phyloP scores from a whole-genome alignment of 805 yeast species.

The Candida berthetii region DNA sequence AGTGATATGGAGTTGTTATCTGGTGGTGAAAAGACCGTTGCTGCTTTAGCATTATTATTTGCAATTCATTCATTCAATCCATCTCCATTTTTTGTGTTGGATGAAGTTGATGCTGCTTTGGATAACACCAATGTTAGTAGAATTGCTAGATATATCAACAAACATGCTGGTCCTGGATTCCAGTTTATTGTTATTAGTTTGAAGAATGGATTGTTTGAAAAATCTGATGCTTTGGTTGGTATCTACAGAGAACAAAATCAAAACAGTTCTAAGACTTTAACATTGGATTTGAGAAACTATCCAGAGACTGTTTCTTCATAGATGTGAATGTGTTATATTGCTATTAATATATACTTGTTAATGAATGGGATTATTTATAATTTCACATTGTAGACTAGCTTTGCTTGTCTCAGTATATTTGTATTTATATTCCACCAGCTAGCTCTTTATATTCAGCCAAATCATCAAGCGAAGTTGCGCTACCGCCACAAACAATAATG shows the following conservation, averaged over 20 bases:
- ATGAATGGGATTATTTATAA: background rate
- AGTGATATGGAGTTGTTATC: slow-evolving; percentile 88
- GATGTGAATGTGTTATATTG: background rate
- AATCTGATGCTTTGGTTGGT: slow-evolving; percentile 88
- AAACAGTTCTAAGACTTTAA: slow-evolving; percentile 67
- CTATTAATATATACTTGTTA: background rate
- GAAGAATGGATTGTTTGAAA: slow-evolving; percentile 81
- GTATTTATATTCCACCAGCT: background rate
- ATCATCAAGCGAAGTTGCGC: slow-evolving; percentile 27
- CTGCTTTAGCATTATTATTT: slow-evolving; percentile 88
- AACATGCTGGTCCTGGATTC: slow-evolving; percentile 67
- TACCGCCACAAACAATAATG: slow-evolving; percentile 56
- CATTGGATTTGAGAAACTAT: slow-evolving; percentile 64
- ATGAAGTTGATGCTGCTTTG: slow-evolving; percentile 97
- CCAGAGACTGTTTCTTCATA: slow-evolving; percentile 25
- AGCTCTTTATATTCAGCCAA: slow-evolving; percentile 10
- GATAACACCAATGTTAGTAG: slow-evolving; percentile 83
- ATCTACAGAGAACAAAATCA: slow-evolving; percentile 77
- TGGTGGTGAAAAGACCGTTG: slow-evolving; percentile 96
- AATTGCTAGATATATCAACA: slow-evolving; percentile 80
- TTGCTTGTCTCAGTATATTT: too few relatives aligned
- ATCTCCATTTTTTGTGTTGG: slow-evolving; percentile 92
- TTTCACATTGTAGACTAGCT: too few relatives aligned
- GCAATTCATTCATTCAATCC: slow-evolving; percentile 89
- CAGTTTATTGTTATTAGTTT: slow-evolving; percentile 93